Conservation (phyloP, 2,329 filamentous ascomycete genomes). For the Colletotrichum siamense region DNA sequence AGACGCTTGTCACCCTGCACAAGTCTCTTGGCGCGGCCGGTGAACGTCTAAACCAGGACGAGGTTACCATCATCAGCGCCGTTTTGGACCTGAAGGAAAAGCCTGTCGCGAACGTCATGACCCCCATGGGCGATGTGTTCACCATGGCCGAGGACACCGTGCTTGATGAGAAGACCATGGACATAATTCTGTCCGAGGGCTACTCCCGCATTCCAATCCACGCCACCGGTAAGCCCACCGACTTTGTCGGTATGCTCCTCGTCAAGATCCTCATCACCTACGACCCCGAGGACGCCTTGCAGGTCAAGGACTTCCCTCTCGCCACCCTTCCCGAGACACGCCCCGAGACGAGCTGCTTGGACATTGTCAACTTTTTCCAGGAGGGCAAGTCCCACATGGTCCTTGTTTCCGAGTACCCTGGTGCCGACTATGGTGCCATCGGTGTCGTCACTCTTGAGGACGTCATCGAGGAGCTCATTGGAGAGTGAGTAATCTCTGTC, state of each 20-base stretch:
- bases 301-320: conserved; percentile 87
- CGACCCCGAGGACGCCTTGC: conserved; percentile 89
- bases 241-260: conserved; percentile 97
- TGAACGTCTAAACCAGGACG: conserved; percentile 93
- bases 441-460: conserved; percentile 97
- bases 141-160: conserved; percentile 95
- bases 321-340: conserved; percentile 94
- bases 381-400: conserved; percentile 99
- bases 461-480: conserved; percentile 97
- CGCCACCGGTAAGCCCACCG: conserved; percentile 78
- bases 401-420: conserved; percentile 86
- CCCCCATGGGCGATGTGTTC: conserved; percentile 96
- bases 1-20: conserved; percentile 94
- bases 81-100: conserved; percentile 97
- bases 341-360: conserved; percentile 93
- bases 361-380: conserved; percentile 99
- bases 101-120: conserved; percentile 95
- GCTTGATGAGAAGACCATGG: conserved; percentile 92
- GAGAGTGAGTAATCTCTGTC: conserved; percentile 73
- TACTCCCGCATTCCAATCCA: conserved; percentile 97
- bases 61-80: conserved; percentile 98
- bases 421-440: conserved; percentile 87
- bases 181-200: conserved; percentile 88
- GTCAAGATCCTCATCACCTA: conserved; percentile 99
- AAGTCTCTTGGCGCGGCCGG: conserved; percentile 86